Evolutionary conservation across 2,329 filamentous ascomycete genomes (phyloP), one percentile per base, ranked within the genome.

Genomic region (Calonectria henricotiae): DNA sequence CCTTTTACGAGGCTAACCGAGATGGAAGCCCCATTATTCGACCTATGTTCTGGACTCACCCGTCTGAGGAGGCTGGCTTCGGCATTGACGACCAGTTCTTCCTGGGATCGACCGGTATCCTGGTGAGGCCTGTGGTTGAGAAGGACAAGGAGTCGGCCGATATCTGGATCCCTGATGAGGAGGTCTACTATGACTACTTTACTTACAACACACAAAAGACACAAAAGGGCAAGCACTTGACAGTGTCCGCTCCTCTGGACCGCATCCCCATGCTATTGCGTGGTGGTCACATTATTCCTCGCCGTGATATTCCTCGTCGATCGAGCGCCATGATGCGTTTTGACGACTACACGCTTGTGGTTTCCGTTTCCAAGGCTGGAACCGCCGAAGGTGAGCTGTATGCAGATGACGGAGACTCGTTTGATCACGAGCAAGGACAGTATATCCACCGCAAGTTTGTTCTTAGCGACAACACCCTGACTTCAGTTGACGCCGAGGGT

Each of bases 111-210:
- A 97, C 94, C 1, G 96, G 96, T 75, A 87, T 99, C 17, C 90
- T 99, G n/a, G 94, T 91, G 46, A 98, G 98, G 84, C 96, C 96
- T 0, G 91, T 98, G 15, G 93, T 95, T 1, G 89, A 91, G 27
- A 91, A 97, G 82, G 93, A 91, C 73, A 91, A 92, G 55, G 88
- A 89, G 20, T 90, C 89, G 23, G 90, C 92, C 0, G 91, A 95
- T 23, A 89, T 99, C 68, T 98, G 97, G 84, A 90, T 99, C 65
- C 92, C 95, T 0, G 96, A 98, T 76, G 89, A 92, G 69, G 94
- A 97, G 82, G 89, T 93, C 64, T 98, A 99, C 83, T 99, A 95
- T 79, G 94, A 98, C 83, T 99, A 99, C 85, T 97, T 96, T 80
- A 94, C 94, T 77, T 98, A 94, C 84, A 90, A 92, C 47, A 85